These are phyloP conservation scores for Triticum timopheevii DNA, from an alignment of 176 grass and related monocot genomes.

Conservation along the genomic window DNA sequence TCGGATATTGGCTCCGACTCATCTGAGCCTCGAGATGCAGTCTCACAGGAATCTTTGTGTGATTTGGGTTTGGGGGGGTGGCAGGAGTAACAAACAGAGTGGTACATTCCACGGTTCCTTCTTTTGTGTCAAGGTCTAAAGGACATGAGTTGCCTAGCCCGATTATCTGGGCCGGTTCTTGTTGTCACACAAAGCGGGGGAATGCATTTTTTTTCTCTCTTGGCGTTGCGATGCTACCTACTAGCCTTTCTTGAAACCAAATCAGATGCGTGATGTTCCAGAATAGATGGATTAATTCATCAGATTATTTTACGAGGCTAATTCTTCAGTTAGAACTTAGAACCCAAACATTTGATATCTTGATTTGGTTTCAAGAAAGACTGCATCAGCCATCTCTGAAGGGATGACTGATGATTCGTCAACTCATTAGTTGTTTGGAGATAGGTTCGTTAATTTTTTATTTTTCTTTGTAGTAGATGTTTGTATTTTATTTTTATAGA, in stretches of 20 bases:
- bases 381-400: neutral
- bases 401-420: neutral
- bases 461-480: neutral
- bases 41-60: slow-evolving; percentile 1
- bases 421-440: neutral
- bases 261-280: neutral
- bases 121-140: slow-evolving; percentile 10
- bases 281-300: neutral
- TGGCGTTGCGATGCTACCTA: neutral
- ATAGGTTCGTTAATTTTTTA: neutral
- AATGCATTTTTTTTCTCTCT: neutral
- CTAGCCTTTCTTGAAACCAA: slow-evolving; percentile 22
- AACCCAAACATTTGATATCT: neutral
- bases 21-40: neutral
- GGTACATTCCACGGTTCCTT: neutral
- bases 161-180: slow-evolving; percentile 9
- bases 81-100: neutral
- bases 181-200: slow-evolving; percentile 30
- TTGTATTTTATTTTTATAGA: neutral
- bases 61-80: neutral
- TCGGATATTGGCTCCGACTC: neutral
- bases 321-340: neutral
- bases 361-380: neutral
- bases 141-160: neutral
- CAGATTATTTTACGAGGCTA: neutral